These are phyloP conservation scores for Candida silvatica DNA, from an alignment of 805 yeast species.

Conservation along the genomic window DNA sequence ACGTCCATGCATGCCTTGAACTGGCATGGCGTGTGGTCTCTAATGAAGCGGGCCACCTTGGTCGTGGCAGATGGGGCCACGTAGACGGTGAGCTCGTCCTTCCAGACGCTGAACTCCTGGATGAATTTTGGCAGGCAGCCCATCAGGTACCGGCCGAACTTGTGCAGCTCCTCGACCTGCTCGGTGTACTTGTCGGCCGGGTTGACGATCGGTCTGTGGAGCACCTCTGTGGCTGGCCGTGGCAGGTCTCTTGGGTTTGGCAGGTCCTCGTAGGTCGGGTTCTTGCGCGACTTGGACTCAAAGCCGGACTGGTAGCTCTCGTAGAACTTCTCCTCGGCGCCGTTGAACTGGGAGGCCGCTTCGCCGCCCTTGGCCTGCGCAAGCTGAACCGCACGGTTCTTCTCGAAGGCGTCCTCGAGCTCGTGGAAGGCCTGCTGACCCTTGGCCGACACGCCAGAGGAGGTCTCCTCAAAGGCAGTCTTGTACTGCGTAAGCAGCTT, in stretches of 20 bases:
- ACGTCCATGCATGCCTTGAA: slow-evolving; percentile 72
- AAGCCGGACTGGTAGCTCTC: neutral
- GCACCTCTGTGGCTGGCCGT: slow-evolving; percentile 24
- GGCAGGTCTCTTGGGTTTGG: slow-evolving; percentile 26
- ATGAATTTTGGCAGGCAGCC: slow-evolving; percentile 72
- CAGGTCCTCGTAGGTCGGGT: slow-evolving; percentile 18
- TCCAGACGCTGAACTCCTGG: slow-evolving; percentile 85
- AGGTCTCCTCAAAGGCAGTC: too few species aligned
- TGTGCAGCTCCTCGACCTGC: slow-evolving; percentile 63
- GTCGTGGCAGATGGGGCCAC: slow-evolving; percentile 68
- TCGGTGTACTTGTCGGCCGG: slow-evolving; percentile 71
- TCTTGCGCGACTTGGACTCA: neutral
- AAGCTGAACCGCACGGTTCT: too few species aligned
- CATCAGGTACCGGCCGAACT: slow-evolving; percentile 73
- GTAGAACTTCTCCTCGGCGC: neutral
- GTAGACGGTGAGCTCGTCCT: slow-evolving; percentile 73
- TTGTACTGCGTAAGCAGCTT: too few species aligned
- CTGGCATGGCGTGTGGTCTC: slow-evolving; percentile 74
- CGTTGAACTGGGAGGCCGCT: too few species aligned
- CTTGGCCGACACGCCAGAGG: too few species aligned
- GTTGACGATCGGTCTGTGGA: slow-evolving; percentile 48
- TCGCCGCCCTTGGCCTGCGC: too few species aligned
- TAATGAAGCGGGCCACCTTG: slow-evolving; percentile 63
- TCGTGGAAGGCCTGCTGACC: too few species aligned
- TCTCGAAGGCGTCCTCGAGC: too few species aligned